phyloP scores from a whole-genome alignment of 176 grass and related monocot genomes.

The Echinochloa phyllopogon region DNA sequence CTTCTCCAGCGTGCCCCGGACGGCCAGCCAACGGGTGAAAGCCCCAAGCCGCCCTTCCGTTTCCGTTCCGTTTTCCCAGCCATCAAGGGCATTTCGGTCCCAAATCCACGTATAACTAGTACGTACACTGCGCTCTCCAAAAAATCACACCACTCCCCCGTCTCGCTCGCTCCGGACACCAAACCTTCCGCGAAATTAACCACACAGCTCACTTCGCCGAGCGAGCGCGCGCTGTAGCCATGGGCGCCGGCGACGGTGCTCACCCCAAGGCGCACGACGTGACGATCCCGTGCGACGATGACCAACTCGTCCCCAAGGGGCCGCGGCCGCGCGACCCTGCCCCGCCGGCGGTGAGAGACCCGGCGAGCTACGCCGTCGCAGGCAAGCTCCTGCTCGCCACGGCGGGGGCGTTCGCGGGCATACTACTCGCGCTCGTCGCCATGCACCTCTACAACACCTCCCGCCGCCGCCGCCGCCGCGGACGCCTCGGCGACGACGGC shows the following conservation, averaged over 20 bases:
- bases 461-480: background rate
- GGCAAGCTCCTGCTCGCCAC: constrained; percentile 44
- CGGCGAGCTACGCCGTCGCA: background rate
- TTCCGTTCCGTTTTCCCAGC: accelerated
- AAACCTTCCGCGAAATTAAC: background rate
- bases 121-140: background rate
- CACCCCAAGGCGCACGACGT: background rate
- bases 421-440: constrained; percentile 47
- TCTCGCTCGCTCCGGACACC: background rate
- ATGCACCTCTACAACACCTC: background rate
- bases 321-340: background rate
- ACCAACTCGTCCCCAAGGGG: background rate
- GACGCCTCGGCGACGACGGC: background rate
- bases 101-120: background rate
- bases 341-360: background rate
- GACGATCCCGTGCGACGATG: accelerated
- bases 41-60: background rate
- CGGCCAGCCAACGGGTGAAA: background rate
- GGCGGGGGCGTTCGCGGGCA: constrained; percentile 36
- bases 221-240: background rate
- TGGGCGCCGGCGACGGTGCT: background rate
- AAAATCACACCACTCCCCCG: background rate
- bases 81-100: background rate
- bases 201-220: background rate
- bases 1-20: background rate